Base-by-base conservation (phyloP, 192 early-diverging fungal species). In the Lobosporangium transversale region DNA sequence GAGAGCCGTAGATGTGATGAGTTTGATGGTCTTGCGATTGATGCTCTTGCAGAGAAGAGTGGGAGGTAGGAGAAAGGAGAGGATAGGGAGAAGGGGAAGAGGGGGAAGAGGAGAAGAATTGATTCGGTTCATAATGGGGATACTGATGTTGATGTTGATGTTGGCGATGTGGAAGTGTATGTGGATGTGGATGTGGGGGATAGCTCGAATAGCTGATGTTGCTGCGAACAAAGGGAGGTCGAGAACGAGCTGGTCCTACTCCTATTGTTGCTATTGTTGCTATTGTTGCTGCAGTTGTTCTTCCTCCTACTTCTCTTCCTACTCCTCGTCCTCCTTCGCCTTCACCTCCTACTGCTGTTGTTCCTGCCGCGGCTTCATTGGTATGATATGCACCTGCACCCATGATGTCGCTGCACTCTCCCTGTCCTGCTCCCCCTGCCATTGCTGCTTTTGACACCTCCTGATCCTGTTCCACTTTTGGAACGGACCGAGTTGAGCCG, bases 351-450 rank as follows among this genome's bases (percentile, higher is more conserved):
- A 21, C 20, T 48, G 31, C 36, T 40, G 47, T 24, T 52, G 65
- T 51, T 62, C 48, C 49, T 57, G 66, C 54, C 26, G 32, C 36
- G 21, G 56, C 33, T 23, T 52, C 55, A 20, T 29, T 68, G 56
- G 66, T 49, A 68, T 68, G 66, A 68, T 68, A 58, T 58, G 56
- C 56, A 68, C 23, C 48, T 58, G 66, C 54, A 54, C 66, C 49
- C 66, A 68, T 58, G 66, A 68, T 68, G 66, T 54, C 54, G 40
- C 56, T 68, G 20, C 58, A 27, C 55, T n/a, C 66, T 55, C 56
- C 66, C 32, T 47, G 47, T 52, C 35, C 44, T 57, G 33, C 56
- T 21, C 35, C 49, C 56, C 55, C 66, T 58, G 48, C 66, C 27
- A 26, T 49, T 29, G 47, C 56, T 52, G 45, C 36, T 52, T 32